Conservation (phyloP, 2,329 filamentous ascomycete genomes). For the Lasiodiplodia citricola region DNA sequence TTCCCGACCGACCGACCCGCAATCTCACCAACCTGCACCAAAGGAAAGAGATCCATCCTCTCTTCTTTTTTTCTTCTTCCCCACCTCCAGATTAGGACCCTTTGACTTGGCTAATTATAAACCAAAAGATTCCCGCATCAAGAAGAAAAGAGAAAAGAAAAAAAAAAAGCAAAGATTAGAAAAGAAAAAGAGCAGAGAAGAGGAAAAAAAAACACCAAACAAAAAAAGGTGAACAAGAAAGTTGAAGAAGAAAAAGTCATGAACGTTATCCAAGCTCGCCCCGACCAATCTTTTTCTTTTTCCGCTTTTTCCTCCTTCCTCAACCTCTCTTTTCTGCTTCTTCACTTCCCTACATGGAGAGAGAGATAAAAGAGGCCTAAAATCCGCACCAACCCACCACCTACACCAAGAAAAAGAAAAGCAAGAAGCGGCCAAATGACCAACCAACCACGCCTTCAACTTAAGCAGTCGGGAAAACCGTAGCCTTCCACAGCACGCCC, state of each 20-base stretch:
- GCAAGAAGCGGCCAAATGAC: neutral
- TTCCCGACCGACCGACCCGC: neutral
- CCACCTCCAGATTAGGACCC: neutral
- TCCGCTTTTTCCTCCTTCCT: neutral
- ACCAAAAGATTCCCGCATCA: neutral
- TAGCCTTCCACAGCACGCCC: conserved; percentile 56
- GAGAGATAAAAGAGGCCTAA: neutral
- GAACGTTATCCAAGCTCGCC: conserved; percentile 13
- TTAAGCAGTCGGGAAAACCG: conserved; percentile 41
- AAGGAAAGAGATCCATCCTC: neutral
- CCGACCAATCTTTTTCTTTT: neutral
- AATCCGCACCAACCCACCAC: neutral
- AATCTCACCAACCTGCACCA: neutral
- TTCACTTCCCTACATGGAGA: neutral
- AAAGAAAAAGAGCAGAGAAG: neutral
- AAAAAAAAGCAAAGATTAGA: neutral
- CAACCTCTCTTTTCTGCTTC: neutral
- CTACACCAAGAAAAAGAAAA: neutral
- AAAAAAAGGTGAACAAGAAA: conserved; percentile 1
- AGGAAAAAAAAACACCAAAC: neutral
- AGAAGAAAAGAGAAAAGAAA: neutral
- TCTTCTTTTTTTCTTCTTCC: neutral
- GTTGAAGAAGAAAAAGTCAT: neutral
- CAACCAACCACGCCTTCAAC: neutral
- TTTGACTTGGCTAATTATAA: neutral